phyloP scores from a whole-genome alignment of 2,329 filamentous ascomycete genomes.

The Aspergillus sp. region DNA sequence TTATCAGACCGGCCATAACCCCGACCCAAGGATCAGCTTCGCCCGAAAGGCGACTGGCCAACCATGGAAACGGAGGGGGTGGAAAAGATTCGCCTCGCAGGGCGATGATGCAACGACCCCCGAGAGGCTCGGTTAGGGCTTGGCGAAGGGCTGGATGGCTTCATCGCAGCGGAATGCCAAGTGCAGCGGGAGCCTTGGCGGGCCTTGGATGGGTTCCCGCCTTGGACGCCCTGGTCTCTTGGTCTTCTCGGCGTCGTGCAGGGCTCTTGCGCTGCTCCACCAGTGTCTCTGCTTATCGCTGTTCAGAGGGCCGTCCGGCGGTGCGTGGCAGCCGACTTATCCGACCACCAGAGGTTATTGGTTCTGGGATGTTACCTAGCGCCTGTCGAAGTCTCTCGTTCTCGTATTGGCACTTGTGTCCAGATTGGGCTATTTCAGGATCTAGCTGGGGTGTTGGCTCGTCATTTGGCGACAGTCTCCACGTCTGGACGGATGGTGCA shows the following conservation, averaged over 20 bases:
- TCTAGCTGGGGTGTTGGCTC: conserved; percentile 17
- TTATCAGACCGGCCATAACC: background rate
- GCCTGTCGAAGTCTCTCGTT: no score
- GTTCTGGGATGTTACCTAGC: no score
- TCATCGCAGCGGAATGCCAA: conserved; percentile 20
- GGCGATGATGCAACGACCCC: conserved; percentile 2
- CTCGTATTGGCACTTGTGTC: conserved; percentile 6
- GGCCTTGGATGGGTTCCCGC: conserved; percentile 10
- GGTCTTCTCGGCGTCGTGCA: background rate
- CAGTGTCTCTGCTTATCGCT: background rate
- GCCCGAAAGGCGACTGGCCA: background rate
- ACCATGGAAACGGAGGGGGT: background rate
- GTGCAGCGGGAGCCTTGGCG: conserved; percentile 20
- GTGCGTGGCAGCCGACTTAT: conserved; percentile 12
- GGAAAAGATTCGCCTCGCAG: background rate
- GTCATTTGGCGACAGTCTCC: no score
- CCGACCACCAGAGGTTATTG: conserved; percentile 10
- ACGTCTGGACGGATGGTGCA: no score
- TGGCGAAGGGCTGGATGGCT: conserved; percentile 7
- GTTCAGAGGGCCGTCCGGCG: background rate
- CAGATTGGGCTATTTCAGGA: background rate
- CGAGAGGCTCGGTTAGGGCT: conserved; percentile 9
- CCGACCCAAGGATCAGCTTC: background rate
- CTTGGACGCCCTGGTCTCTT: conserved; percentile 8
- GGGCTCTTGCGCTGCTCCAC: background rate